Evolutionary conservation across 192 early-diverging fungal species (phyloP).

Genomic region (Umbelopsis sp.): DNA sequence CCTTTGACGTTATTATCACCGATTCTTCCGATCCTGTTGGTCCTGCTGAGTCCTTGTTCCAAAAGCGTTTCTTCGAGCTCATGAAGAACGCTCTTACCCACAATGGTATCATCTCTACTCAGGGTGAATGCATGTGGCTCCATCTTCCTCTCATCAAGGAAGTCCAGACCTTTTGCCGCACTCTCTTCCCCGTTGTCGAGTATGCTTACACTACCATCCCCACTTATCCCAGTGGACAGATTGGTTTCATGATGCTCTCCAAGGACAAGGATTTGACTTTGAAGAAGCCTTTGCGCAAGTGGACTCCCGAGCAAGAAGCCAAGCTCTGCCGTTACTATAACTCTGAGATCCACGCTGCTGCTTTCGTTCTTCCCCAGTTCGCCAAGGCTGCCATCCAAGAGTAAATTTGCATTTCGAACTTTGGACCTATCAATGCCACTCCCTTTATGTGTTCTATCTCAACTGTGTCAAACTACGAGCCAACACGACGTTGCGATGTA

Average conservation of each 20-base stretch:
- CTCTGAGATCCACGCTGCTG: slow-evolving; percentile 86
- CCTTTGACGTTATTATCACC: slow-evolving; percentile 98
- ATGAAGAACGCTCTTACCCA: slow-evolving; percentile 88
- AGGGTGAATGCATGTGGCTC: slow-evolving; percentile 99
- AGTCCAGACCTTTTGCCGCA: slow-evolving; percentile 77
- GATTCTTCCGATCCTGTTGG: slow-evolving; percentile 97
- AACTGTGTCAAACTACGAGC: slow-evolving; percentile 9
- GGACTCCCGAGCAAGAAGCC: slow-evolving; percentile 78
- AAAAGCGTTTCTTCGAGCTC: slow-evolving; percentile 89
- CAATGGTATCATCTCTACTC: slow-evolving; percentile 93
- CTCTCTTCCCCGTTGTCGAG: slow-evolving; percentile 88
- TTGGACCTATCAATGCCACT: not conserved
- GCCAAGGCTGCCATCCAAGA: slow-evolving; percentile 57
- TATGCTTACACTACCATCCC: slow-evolving; percentile 96
- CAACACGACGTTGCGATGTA: slow-evolving; percentile 16
- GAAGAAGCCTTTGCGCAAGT: slow-evolving; percentile 74
- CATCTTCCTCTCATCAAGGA: slow-evolving; percentile 91
- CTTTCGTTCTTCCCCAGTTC: slow-evolving; percentile 94
- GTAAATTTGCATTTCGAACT: slow-evolving; percentile 10
- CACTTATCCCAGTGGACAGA: slow-evolving; percentile 97
- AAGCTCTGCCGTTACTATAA: slow-evolving; percentile 93
- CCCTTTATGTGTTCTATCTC: not conserved
- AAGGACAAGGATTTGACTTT: slow-evolving; percentile 78
- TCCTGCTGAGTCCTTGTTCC: slow-evolving; percentile 94
- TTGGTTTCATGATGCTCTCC: slow-evolving; percentile 93